These are phyloP conservation scores for Fusarium siculi DNA, from an alignment of 2,329 filamentous ascomycete species.

Conservation along the genomic window DNA sequence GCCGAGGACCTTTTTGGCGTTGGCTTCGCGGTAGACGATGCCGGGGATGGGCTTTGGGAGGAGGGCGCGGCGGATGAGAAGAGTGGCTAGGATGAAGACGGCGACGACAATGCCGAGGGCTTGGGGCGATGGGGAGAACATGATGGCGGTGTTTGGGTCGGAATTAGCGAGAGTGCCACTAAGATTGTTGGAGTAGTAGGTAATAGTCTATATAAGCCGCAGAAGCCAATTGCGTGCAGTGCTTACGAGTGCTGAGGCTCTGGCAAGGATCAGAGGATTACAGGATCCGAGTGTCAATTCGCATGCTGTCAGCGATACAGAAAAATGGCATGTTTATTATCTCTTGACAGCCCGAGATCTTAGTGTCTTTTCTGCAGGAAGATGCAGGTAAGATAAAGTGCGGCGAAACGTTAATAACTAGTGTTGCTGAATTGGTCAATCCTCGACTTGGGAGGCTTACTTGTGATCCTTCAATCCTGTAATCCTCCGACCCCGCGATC, in stretches of 20 bases:
- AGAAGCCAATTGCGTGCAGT: background rate
- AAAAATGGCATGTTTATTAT: background rate
- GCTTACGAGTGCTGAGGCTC: background rate
- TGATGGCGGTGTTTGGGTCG: background rate
- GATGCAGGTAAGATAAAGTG: background rate
- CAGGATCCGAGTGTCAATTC: background rate
- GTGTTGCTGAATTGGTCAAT: background rate
- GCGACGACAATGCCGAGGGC: background rate
- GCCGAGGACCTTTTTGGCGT: background rate
- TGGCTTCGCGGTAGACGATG: background rate
- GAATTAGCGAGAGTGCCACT: background rate
- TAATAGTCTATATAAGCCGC: background rate
- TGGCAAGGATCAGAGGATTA: background rate
- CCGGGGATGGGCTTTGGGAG: slow-evolving; percentile 1
- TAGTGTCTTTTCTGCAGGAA: background rate
- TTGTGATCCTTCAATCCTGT: background rate
- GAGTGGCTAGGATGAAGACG: background rate
- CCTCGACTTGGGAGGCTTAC: background rate
- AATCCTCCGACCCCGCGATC: background rate
- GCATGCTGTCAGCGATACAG: background rate
- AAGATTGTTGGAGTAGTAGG: background rate
- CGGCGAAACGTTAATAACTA: background rate
- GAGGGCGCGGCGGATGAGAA: background rate
- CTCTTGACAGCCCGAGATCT: background rate
- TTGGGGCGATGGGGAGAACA: background rate